A percentile compares a stretch with the other conserved stretches of the same genome.
These are phyloP conservation scores for Hermanozyma aechmeae DNA, from an alignment of 805 yeast genomes.

Conservation along the genomic window DNA sequence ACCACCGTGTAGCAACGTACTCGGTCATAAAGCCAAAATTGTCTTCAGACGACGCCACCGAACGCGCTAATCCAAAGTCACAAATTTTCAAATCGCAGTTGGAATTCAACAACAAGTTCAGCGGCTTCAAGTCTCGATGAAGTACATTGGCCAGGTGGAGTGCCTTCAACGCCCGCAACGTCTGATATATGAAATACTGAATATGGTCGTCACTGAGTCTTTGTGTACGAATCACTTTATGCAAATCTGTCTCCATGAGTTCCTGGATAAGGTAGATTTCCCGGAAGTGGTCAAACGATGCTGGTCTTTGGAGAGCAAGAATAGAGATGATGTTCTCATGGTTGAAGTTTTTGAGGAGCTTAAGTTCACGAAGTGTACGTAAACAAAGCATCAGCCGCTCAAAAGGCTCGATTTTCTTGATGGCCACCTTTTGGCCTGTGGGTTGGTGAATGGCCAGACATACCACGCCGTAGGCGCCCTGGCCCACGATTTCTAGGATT, in stretches of 20 bases:
- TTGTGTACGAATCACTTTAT: conserved; percentile 75
- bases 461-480: conserved; percentile 95
- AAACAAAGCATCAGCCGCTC: conserved; percentile 82
- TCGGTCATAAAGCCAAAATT: conserved; percentile 86
- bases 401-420: conserved; percentile 89
- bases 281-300: conserved; percentile 60
- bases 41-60: conserved; percentile 53
- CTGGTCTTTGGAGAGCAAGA: conserved; percentile 82
- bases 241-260: conserved; percentile 81
- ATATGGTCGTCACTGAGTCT: conserved; percentile 83
- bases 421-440: conserved; percentile 83
- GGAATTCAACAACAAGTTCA: conserved; percentile 75
- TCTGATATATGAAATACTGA: conserved; percentile 89
- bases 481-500: conserved; percentile 78
- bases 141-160: conserved; percentile 90
- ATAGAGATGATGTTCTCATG: conserved; percentile 91
- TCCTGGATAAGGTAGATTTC: conserved; percentile 88
- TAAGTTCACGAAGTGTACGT: conserved; percentile 82
- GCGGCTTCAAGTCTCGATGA: conserved; percentile 89
- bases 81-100: conserved; percentile 92
- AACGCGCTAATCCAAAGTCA: conserved; percentile 85
- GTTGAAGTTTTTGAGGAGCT: conserved; percentile 78
- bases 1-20: conserved; percentile 97
- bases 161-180: conserved; percentile 80
- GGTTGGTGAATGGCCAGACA: conserved; percentile 85